These are phyloP conservation scores for Pestalotiopsis sp. DNA, from an alignment of 2,329 filamentous ascomycete genomes.

Conservation along the genomic window DNA sequence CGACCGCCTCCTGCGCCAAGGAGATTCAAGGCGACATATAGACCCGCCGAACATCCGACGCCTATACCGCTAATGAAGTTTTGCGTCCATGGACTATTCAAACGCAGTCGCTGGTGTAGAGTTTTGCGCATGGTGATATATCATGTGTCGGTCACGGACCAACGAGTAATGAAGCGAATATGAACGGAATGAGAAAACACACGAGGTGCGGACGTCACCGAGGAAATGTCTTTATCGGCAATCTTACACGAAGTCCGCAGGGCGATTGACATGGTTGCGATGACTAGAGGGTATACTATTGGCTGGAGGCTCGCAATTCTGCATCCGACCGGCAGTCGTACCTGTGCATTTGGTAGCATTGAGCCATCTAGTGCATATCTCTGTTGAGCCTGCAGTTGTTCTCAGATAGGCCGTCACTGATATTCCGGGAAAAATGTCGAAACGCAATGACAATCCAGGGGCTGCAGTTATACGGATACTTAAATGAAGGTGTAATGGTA, in stretches of 20 bases:
- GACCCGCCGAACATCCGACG: constrained; percentile 4
- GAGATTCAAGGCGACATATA: constrained; percentile 15
- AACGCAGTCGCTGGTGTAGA: not conserved
- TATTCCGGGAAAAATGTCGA: too few relatives aligned
- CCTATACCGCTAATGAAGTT: constrained; percentile 13
- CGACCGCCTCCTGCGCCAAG: constrained; percentile 31
- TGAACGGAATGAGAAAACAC: not conserved
- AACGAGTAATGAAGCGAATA: not conserved
- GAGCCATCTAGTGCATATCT: not conserved
- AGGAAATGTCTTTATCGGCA: not conserved
- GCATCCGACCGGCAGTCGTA: not conserved
- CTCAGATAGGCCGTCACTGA: too few relatives aligned
- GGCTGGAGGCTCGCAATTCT: not conserved
- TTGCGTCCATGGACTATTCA: not conserved
- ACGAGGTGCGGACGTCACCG: not conserved
- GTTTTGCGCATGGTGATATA: not conserved
- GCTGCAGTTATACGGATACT: too few relatives aligned
- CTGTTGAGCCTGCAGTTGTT: too few relatives aligned
- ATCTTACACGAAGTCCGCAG: not conserved
- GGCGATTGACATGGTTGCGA: not conserved
- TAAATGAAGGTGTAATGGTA: too few relatives aligned
- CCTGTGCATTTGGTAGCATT: not conserved
- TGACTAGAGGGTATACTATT: not conserved
- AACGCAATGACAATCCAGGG: too few relatives aligned
- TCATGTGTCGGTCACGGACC: not conserved